These are phyloP conservation scores for Catharanthus roseus DNA, from an alignment of 257 asterid genomes.

Conservation along the genomic window DNA sequence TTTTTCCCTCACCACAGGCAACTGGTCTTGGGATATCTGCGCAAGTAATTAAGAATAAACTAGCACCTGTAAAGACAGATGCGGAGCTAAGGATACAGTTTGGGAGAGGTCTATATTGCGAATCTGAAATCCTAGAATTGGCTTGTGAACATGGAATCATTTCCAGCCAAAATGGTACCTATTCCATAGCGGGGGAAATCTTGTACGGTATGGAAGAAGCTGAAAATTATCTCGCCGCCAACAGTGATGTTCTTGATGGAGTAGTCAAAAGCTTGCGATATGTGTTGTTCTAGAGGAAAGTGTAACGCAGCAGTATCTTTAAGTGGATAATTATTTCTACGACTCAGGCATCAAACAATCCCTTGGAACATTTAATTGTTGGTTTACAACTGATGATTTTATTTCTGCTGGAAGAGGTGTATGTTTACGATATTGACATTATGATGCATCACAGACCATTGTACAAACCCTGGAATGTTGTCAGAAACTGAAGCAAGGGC, in stretches of 20 bases:
- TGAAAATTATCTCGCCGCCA: slow-evolving; percentile 50
- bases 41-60: slow-evolving; percentile 82
- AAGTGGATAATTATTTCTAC: neutral
- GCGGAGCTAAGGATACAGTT: slow-evolving; percentile 63
- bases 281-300: slow-evolving; percentile 46
- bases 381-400: neutral
- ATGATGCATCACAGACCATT: neutral
- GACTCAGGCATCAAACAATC: neutral
- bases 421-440: neutral
- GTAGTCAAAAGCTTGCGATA: slow-evolving; percentile 51
- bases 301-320: slow-evolving; percentile 12
- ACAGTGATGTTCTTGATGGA: slow-evolving; percentile 44
- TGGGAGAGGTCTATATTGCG: slow-evolving; percentile 65
- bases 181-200: slow-evolving; percentile 50
- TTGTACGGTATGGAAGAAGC: slow-evolving; percentile 55
- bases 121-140: slow-evolving; percentile 72
- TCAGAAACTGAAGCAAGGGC: neutral
- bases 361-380: neutral
- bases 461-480: neutral
- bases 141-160: slow-evolving; percentile 81
- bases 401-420: neutral
- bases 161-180: slow-evolving; percentile 48
- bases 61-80: slow-evolving; percentile 69
- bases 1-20: slow-evolving; percentile 43
- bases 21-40: slow-evolving; percentile 74